Conservation (phyloP, 1,284 basidiomycete species). For the Leccinum griseonigrum region DNA sequence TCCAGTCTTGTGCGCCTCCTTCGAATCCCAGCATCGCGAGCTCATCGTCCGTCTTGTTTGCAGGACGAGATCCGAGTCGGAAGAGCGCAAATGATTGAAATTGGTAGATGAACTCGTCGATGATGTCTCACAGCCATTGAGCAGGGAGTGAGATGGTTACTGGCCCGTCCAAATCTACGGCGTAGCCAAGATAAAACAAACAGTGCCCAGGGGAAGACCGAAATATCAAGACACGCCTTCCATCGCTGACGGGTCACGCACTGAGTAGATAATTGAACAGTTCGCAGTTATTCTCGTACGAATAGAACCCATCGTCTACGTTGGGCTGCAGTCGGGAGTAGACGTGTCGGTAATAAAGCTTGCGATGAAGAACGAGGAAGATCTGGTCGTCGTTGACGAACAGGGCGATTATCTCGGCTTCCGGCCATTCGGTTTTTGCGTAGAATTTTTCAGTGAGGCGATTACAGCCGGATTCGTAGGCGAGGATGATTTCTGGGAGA, state of each 20-base stretch:
- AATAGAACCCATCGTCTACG: slow-evolving; percentile 97
- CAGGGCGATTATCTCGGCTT: slow-evolving; percentile 92
- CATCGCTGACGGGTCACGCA: slow-evolving; percentile 31
- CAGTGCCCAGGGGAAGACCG: not conserved
- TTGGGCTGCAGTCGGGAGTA: slow-evolving; percentile 95
- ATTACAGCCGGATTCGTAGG: slow-evolving; percentile 97
- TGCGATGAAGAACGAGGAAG: slow-evolving; percentile 95
- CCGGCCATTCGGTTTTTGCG: slow-evolving; percentile 93
- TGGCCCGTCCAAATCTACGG: slow-evolving; percentile 86
- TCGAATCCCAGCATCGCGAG: slow-evolving; percentile 72
- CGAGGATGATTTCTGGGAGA: slow-evolving; percentile 84
- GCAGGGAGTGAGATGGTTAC: slow-evolving; percentile 91
- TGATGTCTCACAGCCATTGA: slow-evolving; percentile 99
- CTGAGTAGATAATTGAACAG: slow-evolving; percentile 92
- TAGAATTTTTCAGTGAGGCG: slow-evolving; percentile 96
- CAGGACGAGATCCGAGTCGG: slow-evolving; percentile 82
- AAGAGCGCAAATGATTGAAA: slow-evolving; percentile 96
- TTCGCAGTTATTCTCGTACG: slow-evolving; percentile 98
- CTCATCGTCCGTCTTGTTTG: slow-evolving; percentile 89
- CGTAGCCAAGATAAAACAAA: not conserved
- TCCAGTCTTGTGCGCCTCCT: slow-evolving; percentile 81
- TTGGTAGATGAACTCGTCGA: slow-evolving; percentile 99
- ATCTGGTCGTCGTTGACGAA: slow-evolving; percentile 93
- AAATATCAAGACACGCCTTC: not conserved
- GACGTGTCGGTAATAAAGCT: slow-evolving; percentile 92